Evolutionary conservation across 73 alveolate genomes (phyloP).

Genomic region (Paramecium pentaurelia): DNA sequence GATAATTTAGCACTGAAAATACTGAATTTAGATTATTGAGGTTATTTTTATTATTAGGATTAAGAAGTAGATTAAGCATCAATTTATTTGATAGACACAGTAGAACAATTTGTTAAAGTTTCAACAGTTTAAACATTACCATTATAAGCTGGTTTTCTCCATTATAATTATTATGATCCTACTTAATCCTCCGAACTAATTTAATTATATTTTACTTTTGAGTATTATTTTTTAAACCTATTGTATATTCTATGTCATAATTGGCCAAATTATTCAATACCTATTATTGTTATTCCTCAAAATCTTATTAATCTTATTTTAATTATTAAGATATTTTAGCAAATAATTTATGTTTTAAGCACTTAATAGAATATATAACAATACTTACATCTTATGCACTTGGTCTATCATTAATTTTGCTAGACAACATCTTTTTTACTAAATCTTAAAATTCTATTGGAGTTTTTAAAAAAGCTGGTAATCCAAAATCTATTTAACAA

Average conservation of each 20-base stretch:
- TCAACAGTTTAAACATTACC: constrained; percentile 56
- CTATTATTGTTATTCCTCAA: constrained; percentile 6
- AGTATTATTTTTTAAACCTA: not conserved
- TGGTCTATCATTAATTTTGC: not conserved
- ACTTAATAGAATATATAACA: not conserved
- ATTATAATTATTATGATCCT: constrained; percentile 48
- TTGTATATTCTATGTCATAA: constrained; percentile 52
- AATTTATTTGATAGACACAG: constrained; percentile 37
- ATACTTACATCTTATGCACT: constrained; percentile 20
- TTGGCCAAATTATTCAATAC: constrained; percentile 31
- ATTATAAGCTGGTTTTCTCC: constrained; percentile 51
- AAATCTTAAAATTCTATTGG: constrained; percentile 41
- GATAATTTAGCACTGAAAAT: constrained; percentile 1
- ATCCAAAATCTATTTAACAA: constrained; percentile 51
- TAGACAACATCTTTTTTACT: not conserved
- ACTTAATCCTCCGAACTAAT: constrained; percentile 46
- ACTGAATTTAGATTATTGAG: constrained; percentile 38
- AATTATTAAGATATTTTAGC: not conserved
- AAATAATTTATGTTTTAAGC: constrained; percentile 52
- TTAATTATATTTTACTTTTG: not conserved
- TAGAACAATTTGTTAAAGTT: constrained; percentile 50
- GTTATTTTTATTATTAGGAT: not conserved
- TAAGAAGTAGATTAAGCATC: not conserved
- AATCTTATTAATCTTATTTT: not conserved
- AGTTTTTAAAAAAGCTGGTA: constrained; percentile 39